Base-by-base conservation (phyloP, 78 protist species). In the Paulinella micropora region DNA sequence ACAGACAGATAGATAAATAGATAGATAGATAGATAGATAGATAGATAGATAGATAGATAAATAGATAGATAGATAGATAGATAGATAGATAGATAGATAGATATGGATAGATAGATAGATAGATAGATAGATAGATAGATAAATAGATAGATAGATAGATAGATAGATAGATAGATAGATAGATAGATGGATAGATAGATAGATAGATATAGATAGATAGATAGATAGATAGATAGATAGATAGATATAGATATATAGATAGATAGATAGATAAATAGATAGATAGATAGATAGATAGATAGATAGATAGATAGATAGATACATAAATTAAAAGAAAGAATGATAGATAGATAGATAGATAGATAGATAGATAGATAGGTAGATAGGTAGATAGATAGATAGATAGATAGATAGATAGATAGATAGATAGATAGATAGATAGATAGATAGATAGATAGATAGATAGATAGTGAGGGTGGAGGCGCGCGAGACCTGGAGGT, bases 401-500 rank as follows among this genome's bases (percentile, higher is more conserved):
- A 51, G 6, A 51, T 51, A 15, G 6, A 51, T 51, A 51, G 6
- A 51, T 51, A 51, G 6, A 15, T 51, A 51, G 6, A 51, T 51
- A 51, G 32, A 51, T 51, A 51, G 6, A 51, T 51, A 51, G 6
- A 51, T 51, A 51, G 6, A 51, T 51, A 51, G 6, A 51, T 51
- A 51, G 6, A 51, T 51, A 51, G 6, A 51, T 51, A 51, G 6
- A 23, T 51, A 51, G 6, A 51, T 51, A 51, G 32, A 51, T 51
- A 51, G 6, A 51, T 51, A 51, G 6, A 51, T 51, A 51, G 15
- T 15, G 15, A 23, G 15, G 6, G 15, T 51, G 15, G 15, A 6
- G 15, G 6, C 6, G 6, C 73, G 73, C 15, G 73, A 51, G 26
- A 97, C 93, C 34, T 96, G 96, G 9, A 97, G 91, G 95, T 95